Conservation (phyloP, 345 rosid species). For the Syzygium aromaticum region DNA sequence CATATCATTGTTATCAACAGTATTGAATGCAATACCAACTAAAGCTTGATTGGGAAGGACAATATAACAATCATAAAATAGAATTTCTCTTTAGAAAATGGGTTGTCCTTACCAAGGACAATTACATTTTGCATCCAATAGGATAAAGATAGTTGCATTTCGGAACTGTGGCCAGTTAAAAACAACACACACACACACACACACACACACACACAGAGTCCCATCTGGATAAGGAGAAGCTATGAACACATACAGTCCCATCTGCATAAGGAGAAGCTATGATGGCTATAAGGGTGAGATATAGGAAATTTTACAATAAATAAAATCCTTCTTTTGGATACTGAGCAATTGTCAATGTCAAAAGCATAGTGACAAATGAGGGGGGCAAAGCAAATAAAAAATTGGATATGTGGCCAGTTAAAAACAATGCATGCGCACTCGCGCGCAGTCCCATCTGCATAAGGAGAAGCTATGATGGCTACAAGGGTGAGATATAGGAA, state of each 20-base stretch:
- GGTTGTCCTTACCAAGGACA: neutral
- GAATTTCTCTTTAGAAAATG: neutral
- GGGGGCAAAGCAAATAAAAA: neutral
- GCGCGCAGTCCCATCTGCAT: neutral
- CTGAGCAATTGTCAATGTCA: neutral
- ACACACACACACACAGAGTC: neutral
- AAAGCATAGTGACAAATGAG: neutral
- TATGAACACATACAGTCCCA: too few species aligned
- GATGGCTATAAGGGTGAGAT: neutral
- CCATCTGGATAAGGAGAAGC: too few species aligned
- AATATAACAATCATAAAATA: neutral
- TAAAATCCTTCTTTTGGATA: neutral
- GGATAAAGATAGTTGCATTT: neutral
- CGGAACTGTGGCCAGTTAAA: neutral
- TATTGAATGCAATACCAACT: neutral
- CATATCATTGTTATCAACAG: slow-evolving; percentile 3
- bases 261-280: neutral
- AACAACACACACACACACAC: neutral
- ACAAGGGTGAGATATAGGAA: neutral
- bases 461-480: neutral
- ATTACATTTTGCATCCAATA: neutral
- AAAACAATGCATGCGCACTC: too few species aligned
- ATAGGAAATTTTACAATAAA: neutral
- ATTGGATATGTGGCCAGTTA: neutral
- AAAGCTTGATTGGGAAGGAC: neutral